These are phyloP conservation scores for Cucumis cinereus DNA, from an alignment of 306 rosid genomes.

Conservation along the genomic window DNA sequence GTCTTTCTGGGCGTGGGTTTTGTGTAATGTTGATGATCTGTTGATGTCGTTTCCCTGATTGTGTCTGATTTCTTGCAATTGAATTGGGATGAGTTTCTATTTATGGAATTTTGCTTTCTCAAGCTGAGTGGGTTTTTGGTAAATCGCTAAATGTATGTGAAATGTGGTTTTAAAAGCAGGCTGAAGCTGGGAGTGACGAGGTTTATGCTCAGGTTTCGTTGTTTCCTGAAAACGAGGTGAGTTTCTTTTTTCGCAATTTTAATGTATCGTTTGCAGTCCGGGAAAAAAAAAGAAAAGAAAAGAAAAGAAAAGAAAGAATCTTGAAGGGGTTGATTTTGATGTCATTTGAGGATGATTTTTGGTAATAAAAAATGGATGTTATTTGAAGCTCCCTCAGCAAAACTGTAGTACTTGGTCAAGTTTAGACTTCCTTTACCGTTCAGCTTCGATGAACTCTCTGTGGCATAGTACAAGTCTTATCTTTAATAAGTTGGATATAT, in stretches of 20 bases:
- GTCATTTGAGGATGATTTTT: background rate
- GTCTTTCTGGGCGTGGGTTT: conserved; percentile 2
- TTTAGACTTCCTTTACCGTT: background rate
- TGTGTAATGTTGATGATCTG: background rate
- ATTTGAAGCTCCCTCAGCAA: background rate
- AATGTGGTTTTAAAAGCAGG: conserved; percentile 35
- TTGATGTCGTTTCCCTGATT: background rate
- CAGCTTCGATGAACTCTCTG: background rate
- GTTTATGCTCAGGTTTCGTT: conserved; percentile 75
- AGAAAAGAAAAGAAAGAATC: background rate
- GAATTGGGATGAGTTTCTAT: background rate
- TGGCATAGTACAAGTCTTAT: background rate
- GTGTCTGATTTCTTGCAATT: background rate
- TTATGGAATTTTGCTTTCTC: background rate
- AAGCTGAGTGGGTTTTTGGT: background rate
- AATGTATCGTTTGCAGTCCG: conserved; percentile 8
- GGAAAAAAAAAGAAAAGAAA: conserved; percentile 5
- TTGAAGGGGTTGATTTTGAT: background rate
- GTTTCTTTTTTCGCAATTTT: conserved; percentile 9
- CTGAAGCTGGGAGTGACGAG: conserved; percentile 90
- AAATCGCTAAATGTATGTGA: background rate
- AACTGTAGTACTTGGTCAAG: background rate
- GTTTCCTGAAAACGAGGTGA: conserved; percentile 88
- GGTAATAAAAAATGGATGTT: background rate
- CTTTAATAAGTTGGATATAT: background rate